phyloP scores from a whole-genome alignment of 108 stramenopile species.

The Nitzschia palea region DNA sequence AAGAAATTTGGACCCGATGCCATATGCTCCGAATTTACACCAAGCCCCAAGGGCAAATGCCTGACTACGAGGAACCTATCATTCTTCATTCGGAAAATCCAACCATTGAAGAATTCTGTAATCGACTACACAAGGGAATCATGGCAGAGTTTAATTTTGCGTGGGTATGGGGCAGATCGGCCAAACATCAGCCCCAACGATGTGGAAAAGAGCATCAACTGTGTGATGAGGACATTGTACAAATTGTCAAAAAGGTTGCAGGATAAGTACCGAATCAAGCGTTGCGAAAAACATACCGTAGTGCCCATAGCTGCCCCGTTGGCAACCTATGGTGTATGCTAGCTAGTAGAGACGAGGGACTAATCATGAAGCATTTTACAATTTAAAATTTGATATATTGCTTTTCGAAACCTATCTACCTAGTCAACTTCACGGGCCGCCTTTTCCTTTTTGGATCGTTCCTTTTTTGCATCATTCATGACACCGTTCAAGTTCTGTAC shows the following conservation, averaged over 20 bases:
- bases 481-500: conserved; percentile 61
- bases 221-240: conserved; percentile 92
- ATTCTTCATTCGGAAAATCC: conserved; percentile 96
- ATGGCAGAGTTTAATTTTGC: conserved; percentile 91
- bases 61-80: conserved; percentile 97
- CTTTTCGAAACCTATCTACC: neutral
- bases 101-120: conserved; percentile 96
- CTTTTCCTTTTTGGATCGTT: conserved; percentile 55
- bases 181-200: conserved; percentile 97
- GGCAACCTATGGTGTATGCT: no score
- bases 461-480: conserved; percentile 64
- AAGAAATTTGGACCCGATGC: conserved; percentile 87
- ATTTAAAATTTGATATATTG: no score
- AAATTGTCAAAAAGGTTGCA: conserved; percentile 48
- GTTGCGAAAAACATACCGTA: no score
- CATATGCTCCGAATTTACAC: conserved; percentile 94
- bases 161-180: conserved; percentile 84
- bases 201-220: conserved; percentile 96
- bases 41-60: conserved; percentile 98
- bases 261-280: no score
- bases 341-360: no score
- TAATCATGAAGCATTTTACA: no score
- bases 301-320: no score
- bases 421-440: conserved; percentile 48
- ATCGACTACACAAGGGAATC: conserved; percentile 86